phyloP scores from a whole-genome alignment of 768 basidiomycete genomes.

The Kwoniella europaea region DNA sequence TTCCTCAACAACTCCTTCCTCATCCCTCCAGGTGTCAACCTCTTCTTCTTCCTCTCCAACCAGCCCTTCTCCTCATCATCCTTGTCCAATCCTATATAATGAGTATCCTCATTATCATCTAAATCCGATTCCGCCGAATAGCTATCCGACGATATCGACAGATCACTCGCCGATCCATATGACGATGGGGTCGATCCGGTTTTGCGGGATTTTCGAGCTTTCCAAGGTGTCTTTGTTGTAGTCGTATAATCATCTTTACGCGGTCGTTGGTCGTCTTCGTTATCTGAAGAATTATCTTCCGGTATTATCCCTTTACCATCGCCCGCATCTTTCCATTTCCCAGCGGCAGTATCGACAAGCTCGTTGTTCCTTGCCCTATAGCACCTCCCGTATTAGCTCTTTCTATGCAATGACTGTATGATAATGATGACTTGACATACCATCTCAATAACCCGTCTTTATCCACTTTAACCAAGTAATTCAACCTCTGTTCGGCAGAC shows the following conservation, averaged over 20 bases:
- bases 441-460: slow-evolving; percentile 59
- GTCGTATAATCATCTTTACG: slow-evolving; percentile 11
- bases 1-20: slow-evolving; percentile 66
- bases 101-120: slow-evolving; percentile 52
- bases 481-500: slow-evolving; percentile 67
- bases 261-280: slow-evolving; percentile 6
- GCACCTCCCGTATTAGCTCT: slow-evolving; percentile 34
- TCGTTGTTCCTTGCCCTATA: slow-evolving; percentile 62
- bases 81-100: slow-evolving; percentile 43
- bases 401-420: neutral
- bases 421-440: slow-evolving; percentile 15
- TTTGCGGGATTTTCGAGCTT: neutral
- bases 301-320: slow-evolving; percentile 62
- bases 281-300: slow-evolving; percentile 17
- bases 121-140: slow-evolving; percentile 37
- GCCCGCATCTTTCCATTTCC: slow-evolving; percentile 69
- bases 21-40: slow-evolving; percentile 65
- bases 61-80: slow-evolving; percentile 34
- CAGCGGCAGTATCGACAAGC: slow-evolving; percentile 67
- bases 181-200: neutral
- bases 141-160: slow-evolving; percentile 35
- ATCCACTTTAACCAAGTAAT: slow-evolving; percentile 69
- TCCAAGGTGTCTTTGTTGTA: slow-evolving; percentile 15
- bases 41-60: slow-evolving; percentile 60
- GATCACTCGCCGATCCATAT: neutral